Evolutionary conservation across 305 asterid species (phyloP), one percentile per base, ranked within the genome.

Genomic region (Withania somnifera): DNA sequence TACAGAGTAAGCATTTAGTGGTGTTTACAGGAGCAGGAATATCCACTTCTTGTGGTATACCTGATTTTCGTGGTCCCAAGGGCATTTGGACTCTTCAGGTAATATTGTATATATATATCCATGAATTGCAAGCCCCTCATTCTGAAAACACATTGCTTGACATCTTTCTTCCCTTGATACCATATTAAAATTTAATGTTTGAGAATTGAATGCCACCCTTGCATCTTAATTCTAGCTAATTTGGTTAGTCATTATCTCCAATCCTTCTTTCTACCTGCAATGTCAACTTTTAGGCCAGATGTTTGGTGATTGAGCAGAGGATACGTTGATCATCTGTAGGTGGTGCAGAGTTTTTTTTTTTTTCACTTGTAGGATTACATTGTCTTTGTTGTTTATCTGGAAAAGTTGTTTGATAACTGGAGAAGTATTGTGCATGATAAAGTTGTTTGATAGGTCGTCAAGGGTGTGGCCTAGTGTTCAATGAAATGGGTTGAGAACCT

Each of bases 61-160:
- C 99, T 19, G 99, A 95, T 83, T 95, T 95, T 88, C 97, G 99
- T 81, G 99, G 99, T 78, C 99, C 99, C 77, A 94, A 93, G 83
- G 99, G 99, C 26, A 90, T 95, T 83, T 95, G 99, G 99, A 95
- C 99, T n/a, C 97, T 95, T 85, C 99, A 95, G 96, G 99, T 94
- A 85, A n/a, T n/a, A n/a, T n/a, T n/a, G n/a, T n/a, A n/a, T n/a
- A n/a, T n/a, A n/a, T 80, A 64, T 45, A 79, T 76, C 40, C n/a
- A 67, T 68, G 61, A 68, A 42, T 45, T 60, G 24, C 60, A 61
- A 8, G 38, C 26, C 38, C 73, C 61, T 61, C 47, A 40, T 45
- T 60, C 13, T 61, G 57, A 58, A 67, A 80, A 30, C 61, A 80
- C 56, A 11, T 61, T 58, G n/a, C 26, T 42, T 36, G 69, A 61